Percentiles rank a stretch among this genome's conserved stretches.
Evolutionary conservation across 805 yeast species (phyloP).

Genomic region (Ogataea neopini): DNA sequence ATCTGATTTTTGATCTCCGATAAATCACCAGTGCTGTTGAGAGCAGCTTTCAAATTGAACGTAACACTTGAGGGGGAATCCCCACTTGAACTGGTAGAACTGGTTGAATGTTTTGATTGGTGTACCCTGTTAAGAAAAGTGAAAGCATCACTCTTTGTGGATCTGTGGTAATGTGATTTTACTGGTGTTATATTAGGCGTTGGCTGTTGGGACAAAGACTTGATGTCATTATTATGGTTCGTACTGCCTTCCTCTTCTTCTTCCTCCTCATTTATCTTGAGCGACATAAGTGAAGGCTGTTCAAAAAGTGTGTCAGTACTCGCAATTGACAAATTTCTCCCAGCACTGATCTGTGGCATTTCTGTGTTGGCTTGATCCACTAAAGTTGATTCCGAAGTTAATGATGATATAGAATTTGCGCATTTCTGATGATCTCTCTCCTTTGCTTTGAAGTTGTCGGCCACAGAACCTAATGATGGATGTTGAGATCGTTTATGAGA

Average conservation of each 20-base stretch:
- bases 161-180: conserved; percentile 18
- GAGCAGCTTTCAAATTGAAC: conserved; percentile 11
- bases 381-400: conserved; percentile 24
- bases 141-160: conserved; percentile 22
- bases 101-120: neutral
- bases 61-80: conserved; percentile 6
- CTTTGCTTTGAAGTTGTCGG: conserved; percentile 5
- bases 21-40: conserved; percentile 6
- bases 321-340: conserved; percentile 19
- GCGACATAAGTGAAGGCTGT: conserved; percentile 16
- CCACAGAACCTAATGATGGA: conserved; percentile 2
- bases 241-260: conserved; percentile 14
- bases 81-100: conserved; percentile 1
- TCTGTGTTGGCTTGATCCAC: conserved; percentile 10
- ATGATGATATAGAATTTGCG: conserved; percentile 24
- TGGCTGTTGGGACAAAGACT: conserved; percentile 11
- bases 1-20: neutral
- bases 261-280: conserved; percentile 23
- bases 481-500: neutral
- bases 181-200: conserved; percentile 14
- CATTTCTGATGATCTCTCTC: conserved; percentile 18
- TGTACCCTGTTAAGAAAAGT: conserved; percentile 2
- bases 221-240: neutral
- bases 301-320: conserved; percentile 27
- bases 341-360: neutral